phyloP scores from a whole-genome alignment of 2,329 filamentous ascomycete genomes.

The Phoma sp. region DNA sequence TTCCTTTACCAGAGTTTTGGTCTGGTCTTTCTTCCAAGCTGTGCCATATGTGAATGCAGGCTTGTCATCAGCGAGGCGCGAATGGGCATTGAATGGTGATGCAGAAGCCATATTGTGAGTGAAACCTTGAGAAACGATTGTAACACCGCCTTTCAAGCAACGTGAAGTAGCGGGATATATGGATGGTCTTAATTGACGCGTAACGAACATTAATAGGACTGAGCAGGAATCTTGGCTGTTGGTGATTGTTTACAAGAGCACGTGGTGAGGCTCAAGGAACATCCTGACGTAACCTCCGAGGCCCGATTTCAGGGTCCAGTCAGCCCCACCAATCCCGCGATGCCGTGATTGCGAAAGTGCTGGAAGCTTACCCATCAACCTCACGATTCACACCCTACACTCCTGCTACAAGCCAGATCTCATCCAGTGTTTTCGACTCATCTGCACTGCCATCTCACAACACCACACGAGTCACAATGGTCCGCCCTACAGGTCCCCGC shows the following conservation, averaged over 20 bases:
- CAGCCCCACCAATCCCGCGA: slow-evolving; percentile 19
- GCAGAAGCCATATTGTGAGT: slow-evolving; percentile 30
- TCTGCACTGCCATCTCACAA: background rate
- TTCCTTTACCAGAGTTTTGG: slow-evolving; percentile 70
- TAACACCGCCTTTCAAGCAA: too few relatives aligned
- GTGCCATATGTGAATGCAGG: slow-evolving; percentile 74
- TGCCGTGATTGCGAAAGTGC: slow-evolving; percentile 17
- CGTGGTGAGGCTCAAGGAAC: slow-evolving; percentile 7
- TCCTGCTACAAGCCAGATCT: background rate
- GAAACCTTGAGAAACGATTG: background rate
- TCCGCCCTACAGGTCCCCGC: slow-evolving; percentile 33
- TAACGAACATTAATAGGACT: background rate
- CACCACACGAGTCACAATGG: slow-evolving; percentile 22
- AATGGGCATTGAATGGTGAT: slow-evolving; percentile 17
- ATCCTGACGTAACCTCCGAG: slow-evolving; percentile 17
- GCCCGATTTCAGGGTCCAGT: slow-evolving; percentile 18
- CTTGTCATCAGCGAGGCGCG: slow-evolving; percentile 24
- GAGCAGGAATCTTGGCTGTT: background rate
- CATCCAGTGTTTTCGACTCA: background rate
- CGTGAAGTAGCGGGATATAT: too few relatives aligned
- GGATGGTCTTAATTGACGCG: background rate
- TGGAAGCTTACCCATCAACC: slow-evolving; percentile 1
- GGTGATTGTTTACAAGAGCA: background rate
- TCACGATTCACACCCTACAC: slow-evolving; percentile 1
- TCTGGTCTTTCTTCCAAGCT: slow-evolving; percentile 81